Evolutionary conservation across 2,329 filamentous ascomycete species (phyloP), one percentile per base, ranked within the genome.

Genomic region (Stemphylium vesicarium): DNA sequence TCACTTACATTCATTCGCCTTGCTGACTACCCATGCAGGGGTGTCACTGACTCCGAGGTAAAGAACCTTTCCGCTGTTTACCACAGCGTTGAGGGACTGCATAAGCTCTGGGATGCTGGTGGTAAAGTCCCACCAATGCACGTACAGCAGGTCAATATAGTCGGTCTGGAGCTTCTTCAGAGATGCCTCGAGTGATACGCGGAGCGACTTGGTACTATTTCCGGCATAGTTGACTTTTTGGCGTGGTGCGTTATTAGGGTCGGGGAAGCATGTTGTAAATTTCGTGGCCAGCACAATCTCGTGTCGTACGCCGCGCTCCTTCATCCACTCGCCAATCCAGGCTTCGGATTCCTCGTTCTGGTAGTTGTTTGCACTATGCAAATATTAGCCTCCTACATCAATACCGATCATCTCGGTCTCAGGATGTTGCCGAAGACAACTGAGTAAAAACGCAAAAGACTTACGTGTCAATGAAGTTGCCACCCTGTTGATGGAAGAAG

Each of bases 231-330:
- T 83, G 59, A 58, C 57, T 63, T 61, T 35, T 64, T 67, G 45
- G 55, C 65, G 67, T n/a, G 65, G 65, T 55, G 56, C 47, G 6
- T 69, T 64, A 26, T 57, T 50, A 1, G 60, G 71, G 15, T 69
- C 48, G 1, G 66, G 66, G 40, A 62, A 72, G 33, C 50, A 57
- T 0, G 70, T 74, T 1, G 80, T 80, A 69, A 79, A 85, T 65
- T 85, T 85, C 15, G 83, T 85, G 0, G 83, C 81, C 16, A 86
- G 62, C 29, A 85, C 79, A 41, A 85, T 79, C 59, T 83, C 67
- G 59, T 83, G 79, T 8, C 81, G 78, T 39, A 75, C 75, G 10
- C 73, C 66, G 40, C 77, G 76, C 26, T 66, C 42, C 4, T 75
- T 68, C 75, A 84, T 76, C 82, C 81, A 84, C 54, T 83, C 81